A percentile compares a stretch with the other conserved stretches of the same genome.
These are phyloP conservation scores for Angomonas ambiguus DNA, from an alignment of 208 protist genomes.

Conservation along the genomic window DNA sequence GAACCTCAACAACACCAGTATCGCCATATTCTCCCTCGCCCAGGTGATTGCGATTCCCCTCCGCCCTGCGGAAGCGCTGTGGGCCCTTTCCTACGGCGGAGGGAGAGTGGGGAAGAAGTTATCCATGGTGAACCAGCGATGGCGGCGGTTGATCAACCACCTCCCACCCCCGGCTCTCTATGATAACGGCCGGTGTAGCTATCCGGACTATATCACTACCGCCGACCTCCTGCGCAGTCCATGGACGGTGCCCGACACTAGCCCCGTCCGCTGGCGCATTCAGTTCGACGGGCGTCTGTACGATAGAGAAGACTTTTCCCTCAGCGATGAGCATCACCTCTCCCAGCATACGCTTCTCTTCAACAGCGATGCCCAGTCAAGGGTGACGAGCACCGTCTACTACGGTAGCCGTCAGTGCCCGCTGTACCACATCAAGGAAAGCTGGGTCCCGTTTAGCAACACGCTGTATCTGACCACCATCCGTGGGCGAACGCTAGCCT, in stretches of 20 bases:
- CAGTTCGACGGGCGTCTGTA: conserved; percentile 43
- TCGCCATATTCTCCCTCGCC: conserved; percentile 37
- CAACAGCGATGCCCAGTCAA: conserved; percentile 35
- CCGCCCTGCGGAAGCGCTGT: conserved; percentile 57
- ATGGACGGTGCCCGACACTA: conserved; percentile 54
- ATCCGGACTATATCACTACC: conserved; percentile 67
- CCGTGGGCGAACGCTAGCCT: conserved; percentile 49
- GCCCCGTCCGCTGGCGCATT: conserved; percentile 47
- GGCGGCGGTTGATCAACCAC: conserved; percentile 62
- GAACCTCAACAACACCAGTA: conserved; percentile 17
- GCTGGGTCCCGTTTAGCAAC: conserved; percentile 65
- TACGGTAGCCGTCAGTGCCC: conserved; percentile 49
- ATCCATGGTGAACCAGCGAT: conserved; percentile 51
- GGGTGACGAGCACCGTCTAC: conserved; percentile 51
- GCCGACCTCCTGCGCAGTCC: conserved; percentile 53
- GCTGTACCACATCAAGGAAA: conserved; percentile 58
- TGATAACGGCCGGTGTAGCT: conserved; percentile 28
- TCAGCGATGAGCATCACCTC: conserved; percentile 25
- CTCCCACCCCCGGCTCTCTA: conserved; percentile 65
- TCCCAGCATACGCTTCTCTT: conserved; percentile 39
- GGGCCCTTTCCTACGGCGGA: conserved; percentile 67
- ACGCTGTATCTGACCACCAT: conserved; percentile 55
- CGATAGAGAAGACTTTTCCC: conserved; percentile 55
- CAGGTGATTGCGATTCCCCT: conserved; percentile 50
- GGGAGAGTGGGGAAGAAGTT: conserved; percentile 56